Evolutionary conservation across 768 basidiomycete genomes (phyloP).

Genomic region (Lanmaoa rubissima): DNA sequence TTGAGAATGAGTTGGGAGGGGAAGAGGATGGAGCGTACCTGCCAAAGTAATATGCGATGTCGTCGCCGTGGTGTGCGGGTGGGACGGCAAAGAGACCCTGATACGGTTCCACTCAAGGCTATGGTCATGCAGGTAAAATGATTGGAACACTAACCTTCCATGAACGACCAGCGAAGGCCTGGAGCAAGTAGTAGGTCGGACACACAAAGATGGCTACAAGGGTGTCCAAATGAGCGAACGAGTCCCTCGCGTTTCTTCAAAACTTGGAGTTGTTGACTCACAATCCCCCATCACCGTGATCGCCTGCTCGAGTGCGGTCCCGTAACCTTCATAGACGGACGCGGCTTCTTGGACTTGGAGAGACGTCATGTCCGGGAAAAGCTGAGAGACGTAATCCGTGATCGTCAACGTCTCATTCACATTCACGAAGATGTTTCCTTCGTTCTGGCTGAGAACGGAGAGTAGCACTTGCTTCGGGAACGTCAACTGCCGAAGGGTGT

Average conservation of each 20-base stretch:
- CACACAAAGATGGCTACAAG: slow-evolving; percentile 37
- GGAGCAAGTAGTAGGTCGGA: slow-evolving; percentile 33
- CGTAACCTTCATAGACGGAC: slow-evolving; percentile 31
- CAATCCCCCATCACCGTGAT: slow-evolving; percentile 41
- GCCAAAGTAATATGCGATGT: slow-evolving; percentile 42
- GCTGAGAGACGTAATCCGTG: slow-evolving; percentile 27
- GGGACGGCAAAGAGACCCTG: slow-evolving; percentile 34
- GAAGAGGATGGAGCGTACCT: slow-evolving; percentile 1
- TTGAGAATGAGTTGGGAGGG: background rate
- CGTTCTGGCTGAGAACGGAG: slow-evolving; percentile 29
- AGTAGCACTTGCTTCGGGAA: slow-evolving; percentile 24
- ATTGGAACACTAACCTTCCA: slow-evolving; percentile 33
- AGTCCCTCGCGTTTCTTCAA: background rate
- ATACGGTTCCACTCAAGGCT: background rate
- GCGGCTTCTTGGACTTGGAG: slow-evolving; percentile 27
- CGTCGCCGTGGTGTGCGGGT: slow-evolving; percentile 31
- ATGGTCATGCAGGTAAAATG: slow-evolving; percentile 14
- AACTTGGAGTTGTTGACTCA: slow-evolving; percentile 17
- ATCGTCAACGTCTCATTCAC: slow-evolving; percentile 17
- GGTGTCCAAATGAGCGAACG: background rate
- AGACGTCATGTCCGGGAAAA: slow-evolving; percentile 41
- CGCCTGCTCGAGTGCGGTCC: slow-evolving; percentile 34
- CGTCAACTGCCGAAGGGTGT: background rate
- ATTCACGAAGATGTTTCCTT: slow-evolving; percentile 32
- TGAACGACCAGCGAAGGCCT: slow-evolving; percentile 28